These are phyloP conservation scores for Metschnikowia lachancei DNA, from an alignment of 805 yeast genomes.

Conservation along the genomic window DNA sequence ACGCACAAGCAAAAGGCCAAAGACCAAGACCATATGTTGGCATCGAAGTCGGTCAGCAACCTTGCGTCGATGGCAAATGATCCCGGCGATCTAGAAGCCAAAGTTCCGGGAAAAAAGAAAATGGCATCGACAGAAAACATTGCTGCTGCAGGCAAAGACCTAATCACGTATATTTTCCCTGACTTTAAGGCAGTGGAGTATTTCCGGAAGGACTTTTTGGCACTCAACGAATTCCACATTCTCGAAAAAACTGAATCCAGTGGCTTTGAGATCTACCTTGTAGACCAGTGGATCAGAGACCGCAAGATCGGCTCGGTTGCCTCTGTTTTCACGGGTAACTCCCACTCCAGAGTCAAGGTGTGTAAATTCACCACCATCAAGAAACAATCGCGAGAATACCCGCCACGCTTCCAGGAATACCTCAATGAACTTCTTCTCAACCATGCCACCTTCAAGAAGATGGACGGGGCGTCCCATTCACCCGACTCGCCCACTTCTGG, in stretches of 20 bases:
- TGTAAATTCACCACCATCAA: constrained; percentile 54
- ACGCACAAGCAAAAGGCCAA: not conserved
- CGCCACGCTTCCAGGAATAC: constrained; percentile 53
- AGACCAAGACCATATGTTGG: constrained; percentile 5
- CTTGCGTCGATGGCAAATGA: not conserved
- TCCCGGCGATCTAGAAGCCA: not conserved
- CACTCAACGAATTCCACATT: constrained; percentile 36
- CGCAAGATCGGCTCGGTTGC: constrained; percentile 66
- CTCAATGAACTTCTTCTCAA: constrained; percentile 63
- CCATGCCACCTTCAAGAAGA: constrained; percentile 65
- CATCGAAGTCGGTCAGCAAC: constrained; percentile 1
- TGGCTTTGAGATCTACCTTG: constrained; percentile 88
- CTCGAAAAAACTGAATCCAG: constrained; percentile 47
- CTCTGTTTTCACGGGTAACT: constrained; percentile 83
- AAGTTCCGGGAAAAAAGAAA: not conserved
- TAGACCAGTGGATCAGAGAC: constrained; percentile 90
- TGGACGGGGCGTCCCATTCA: constrained; percentile 14
- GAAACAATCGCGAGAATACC: constrained; percentile 46
- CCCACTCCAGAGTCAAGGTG: constrained; percentile 59
- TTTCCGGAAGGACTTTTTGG: constrained; percentile 40
- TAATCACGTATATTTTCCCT: constrained; percentile 48
- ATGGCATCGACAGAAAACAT: not conserved
- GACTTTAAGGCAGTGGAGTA: constrained; percentile 55
- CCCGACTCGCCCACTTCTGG: not conserved
- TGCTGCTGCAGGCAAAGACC: constrained; percentile 14